Evolutionary conservation across 2,329 filamentous ascomycete species (phyloP).

Genomic region (Beauveria asiatica): DNA sequence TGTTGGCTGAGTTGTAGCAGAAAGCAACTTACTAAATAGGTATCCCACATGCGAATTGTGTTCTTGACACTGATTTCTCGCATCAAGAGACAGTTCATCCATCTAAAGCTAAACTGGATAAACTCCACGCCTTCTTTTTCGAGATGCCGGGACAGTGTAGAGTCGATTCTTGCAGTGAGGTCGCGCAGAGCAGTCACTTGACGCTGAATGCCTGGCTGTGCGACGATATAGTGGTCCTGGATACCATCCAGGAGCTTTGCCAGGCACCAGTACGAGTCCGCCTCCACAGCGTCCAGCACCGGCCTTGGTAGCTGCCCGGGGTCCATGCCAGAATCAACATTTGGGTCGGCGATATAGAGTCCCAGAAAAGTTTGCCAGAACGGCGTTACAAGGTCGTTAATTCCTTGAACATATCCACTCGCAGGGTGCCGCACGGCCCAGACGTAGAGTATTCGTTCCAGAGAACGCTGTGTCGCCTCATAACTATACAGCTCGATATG

Average conservation of each 20-base stretch:
- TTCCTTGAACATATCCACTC: conserved; percentile 95
- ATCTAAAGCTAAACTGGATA: conserved; percentile 97
- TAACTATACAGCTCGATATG: conserved; percentile 93
- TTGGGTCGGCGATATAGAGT: conserved; percentile 86
- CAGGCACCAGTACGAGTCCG: conserved; percentile 96
- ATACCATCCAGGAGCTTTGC: conserved; percentile 98
- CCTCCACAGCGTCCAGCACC: conserved; percentile 92
- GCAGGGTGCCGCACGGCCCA: conserved; percentile 98
- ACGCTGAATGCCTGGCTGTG: conserved; percentile 90
- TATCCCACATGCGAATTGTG: conserved; percentile 99
- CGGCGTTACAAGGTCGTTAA: conserved; percentile 94
- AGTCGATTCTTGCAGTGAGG: conserved; percentile 83
- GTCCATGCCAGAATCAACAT: conserved; percentile 93
- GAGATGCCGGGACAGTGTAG: conserved; percentile 74
- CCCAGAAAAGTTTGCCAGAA: conserved; percentile 98
- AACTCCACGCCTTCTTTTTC: conserved; percentile 92
- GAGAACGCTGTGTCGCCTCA: conserved; percentile 86
- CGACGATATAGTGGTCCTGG: conserved; percentile 97
- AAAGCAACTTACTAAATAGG: conserved; percentile 70
- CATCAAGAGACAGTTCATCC: conserved; percentile 99
- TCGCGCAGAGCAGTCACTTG: conserved; percentile 86
- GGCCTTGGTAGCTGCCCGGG: conserved; percentile 84
- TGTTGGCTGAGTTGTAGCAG: background rate
- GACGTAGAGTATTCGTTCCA: conserved; percentile 91
- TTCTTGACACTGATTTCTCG: conserved; percentile 93